A percentile compares a stretch with the other conserved stretches of the same genome.
These are phyloP conservation scores for Oryza nivara DNA, from an alignment of 176 grass and related monocot genomes.

Conservation along the genomic window DNA sequence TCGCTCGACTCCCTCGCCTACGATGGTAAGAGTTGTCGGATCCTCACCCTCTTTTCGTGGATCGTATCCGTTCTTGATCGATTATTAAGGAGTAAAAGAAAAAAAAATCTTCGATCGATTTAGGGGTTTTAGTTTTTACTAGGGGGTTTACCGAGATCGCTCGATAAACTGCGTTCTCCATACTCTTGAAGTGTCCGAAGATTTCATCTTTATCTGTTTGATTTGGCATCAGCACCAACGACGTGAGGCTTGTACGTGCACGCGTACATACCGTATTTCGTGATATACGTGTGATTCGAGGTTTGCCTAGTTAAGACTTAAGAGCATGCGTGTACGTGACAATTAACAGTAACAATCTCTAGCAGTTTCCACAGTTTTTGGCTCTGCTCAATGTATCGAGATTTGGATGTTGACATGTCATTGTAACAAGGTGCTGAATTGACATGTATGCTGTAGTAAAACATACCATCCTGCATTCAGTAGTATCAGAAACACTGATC, in stretches of 20 bases:
- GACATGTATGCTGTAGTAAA: neutral
- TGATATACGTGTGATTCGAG: neutral
- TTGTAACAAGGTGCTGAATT: neutral
- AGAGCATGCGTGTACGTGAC: neutral
- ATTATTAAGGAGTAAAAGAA: too few relatives aligned
- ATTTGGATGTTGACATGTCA: neutral
- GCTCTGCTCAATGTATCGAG: neutral
- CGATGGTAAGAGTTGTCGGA: constrained; percentile 50
- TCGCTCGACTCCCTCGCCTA: constrained; percentile 83
- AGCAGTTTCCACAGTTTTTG: neutral
- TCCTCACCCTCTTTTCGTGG: neutral
- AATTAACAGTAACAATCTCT: neutral
- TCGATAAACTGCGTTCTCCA: constrained; percentile 22
- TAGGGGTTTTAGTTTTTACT: neutral
- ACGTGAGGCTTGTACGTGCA: constrained; percentile 29
- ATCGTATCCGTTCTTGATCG: neutral
- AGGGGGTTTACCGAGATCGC: neutral
- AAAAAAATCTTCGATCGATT: neutral
- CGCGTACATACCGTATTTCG: neutral
- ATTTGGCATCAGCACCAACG: neutral
- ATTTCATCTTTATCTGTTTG: neutral
- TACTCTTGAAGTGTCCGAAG: neutral
- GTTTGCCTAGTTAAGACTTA: neutral
- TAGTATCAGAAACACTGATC: neutral
- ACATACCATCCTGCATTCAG: neutral